A percentile compares a stretch with the other conserved stretches of the same genome.
These are phyloP conservation scores for Zygoascus biomembranicola DNA, from an alignment of 805 yeast species.

Conservation along the genomic window DNA sequence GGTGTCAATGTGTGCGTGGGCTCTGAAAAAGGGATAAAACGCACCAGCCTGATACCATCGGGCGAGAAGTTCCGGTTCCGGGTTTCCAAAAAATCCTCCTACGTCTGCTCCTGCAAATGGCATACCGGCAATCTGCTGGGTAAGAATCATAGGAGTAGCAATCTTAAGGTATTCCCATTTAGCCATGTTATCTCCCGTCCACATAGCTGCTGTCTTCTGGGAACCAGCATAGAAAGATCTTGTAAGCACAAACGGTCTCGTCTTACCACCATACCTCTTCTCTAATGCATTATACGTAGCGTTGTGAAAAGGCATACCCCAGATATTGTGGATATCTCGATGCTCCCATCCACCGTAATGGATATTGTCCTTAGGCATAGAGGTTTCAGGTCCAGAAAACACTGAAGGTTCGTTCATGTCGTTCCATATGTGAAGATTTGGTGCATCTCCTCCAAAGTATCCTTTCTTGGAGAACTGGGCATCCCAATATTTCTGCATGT, in stretches of 20 bases:
- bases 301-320: constrained; percentile 73
- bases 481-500: constrained; percentile 29
- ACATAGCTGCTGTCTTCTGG: constrained; percentile 83
- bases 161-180: constrained; percentile 78
- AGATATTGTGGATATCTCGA: constrained; percentile 81
- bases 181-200: constrained; percentile 97
- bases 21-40: constrained; percentile 95
- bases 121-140: constrained; percentile 73
- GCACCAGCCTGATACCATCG: constrained; percentile 97
- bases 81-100: constrained; percentile 94
- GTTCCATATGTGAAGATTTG: constrained; percentile 84
- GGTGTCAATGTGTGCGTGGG: constrained; percentile 93
- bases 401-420: constrained; percentile 98
- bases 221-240: constrained; percentile 87
- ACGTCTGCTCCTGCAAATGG: constrained; percentile 96
- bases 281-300: constrained; percentile 64
- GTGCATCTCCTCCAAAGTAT: constrained; percentile 38
- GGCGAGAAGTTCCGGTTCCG: constrained; percentile 66
- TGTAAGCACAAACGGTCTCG: constrained; percentile 80
- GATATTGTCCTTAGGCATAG: constrained; percentile 72
- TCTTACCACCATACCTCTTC: constrained; percentile 37
- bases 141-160: constrained; percentile 82
- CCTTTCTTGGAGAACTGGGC: constrained; percentile 29
- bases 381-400: constrained; percentile 89
- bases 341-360: constrained; percentile 84